Evolutionary conservation across 441 rosid species (phyloP).

Genomic region (Populus tomentosa): DNA sequence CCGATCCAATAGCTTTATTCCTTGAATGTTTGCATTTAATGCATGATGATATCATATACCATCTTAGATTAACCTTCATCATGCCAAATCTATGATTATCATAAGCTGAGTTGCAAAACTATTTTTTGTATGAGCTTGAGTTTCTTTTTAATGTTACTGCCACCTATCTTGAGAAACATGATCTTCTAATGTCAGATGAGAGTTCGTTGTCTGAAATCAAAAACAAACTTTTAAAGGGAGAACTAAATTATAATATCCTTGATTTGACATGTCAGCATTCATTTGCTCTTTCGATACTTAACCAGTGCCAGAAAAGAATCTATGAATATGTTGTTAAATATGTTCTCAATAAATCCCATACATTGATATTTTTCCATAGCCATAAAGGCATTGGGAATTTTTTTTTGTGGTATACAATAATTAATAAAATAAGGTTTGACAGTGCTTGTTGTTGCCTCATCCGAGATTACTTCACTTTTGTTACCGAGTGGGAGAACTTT

Average conservation of each 20-base stretch:
- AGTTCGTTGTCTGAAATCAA: too few relatives aligned
- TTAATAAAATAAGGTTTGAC: not conserved
- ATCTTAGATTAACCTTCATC: too few relatives aligned
- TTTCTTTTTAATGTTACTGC: too few relatives aligned
- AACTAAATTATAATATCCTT: too few relatives aligned
- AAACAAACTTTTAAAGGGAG: too few relatives aligned
- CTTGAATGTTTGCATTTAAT: not conserved
- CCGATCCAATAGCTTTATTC: not conserved
- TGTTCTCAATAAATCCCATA: not conserved
- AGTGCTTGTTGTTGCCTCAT: constrained; percentile 1
- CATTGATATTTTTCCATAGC: not conserved
- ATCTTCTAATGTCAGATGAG: too few relatives aligned
- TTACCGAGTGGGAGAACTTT: constrained; percentile 4
- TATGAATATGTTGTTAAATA: not conserved
- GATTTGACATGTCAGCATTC: too few relatives aligned
- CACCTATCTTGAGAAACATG: too few relatives aligned
- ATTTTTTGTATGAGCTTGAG: too few relatives aligned
- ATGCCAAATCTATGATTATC: too few relatives aligned
- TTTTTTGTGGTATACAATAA: not conserved
- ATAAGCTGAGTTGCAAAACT: too few relatives aligned
- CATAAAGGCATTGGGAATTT: not conserved
- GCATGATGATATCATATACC: not conserved
- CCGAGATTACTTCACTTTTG: constrained; percentile 7
- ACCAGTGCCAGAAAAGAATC: not conserved
- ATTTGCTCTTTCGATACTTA: not conserved